phyloP scores from a whole-genome alignment of 352 stramenopile genomes.

The Stephanocyclus meneghinianus region DNA sequence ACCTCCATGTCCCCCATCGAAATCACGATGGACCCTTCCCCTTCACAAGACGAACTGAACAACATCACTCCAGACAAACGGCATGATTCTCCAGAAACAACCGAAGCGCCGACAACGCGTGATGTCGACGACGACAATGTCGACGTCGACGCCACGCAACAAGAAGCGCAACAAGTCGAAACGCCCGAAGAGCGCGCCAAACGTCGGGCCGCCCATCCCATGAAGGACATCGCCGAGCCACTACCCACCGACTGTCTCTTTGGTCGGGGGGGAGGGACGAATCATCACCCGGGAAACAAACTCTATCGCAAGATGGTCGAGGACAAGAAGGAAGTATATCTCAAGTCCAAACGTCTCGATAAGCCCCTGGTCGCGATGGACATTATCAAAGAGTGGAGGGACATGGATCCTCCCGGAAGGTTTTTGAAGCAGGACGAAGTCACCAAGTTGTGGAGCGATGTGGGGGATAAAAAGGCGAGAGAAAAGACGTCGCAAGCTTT shows the following conservation, averaged over 20 bases:
- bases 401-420: constrained; percentile 66
- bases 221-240: constrained; percentile 44
- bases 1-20: constrained; percentile 2
- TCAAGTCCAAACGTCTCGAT: constrained; percentile 70
- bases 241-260: constrained; percentile 54
- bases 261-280: constrained; percentile 70
- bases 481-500: constrained; percentile 77
- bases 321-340: constrained; percentile 84
- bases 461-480: constrained; percentile 74
- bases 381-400: constrained; percentile 69
- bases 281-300: constrained; percentile 88
- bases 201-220: constrained; percentile 22
- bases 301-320: constrained; percentile 88
- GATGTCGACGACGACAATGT: background rate
- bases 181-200: background rate
- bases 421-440: constrained; percentile 77
- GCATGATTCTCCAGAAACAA: background rate
- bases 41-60: background rate
- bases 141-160: background rate
- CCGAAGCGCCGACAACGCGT: background rate
- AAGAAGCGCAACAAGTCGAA: background rate
- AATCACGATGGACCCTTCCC: background rate
- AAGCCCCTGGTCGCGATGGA: constrained; percentile 73
- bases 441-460: constrained; percentile 70
- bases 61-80: background rate